Base-by-base conservation (phyloP, 2,329 filamentous ascomycete genomes). In the Diplodia seriata region DNA sequence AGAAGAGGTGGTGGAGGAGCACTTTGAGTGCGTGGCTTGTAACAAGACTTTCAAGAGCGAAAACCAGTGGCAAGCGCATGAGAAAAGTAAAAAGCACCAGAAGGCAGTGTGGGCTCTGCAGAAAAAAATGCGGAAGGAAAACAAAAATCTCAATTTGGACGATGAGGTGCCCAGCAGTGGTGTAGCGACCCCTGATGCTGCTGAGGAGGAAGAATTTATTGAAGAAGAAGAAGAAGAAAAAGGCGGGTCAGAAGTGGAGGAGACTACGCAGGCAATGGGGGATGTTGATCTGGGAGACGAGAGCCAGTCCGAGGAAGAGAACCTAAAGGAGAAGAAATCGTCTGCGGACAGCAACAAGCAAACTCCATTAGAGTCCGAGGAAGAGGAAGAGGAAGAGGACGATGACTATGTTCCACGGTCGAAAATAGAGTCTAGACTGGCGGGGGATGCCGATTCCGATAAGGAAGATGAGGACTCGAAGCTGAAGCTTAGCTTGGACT, bases 21-120 rank as follows among this genome's bases (percentile, higher is more conserved):
- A 85, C 51, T 88, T 85, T 69, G 87, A 89, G 71, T 90, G 88
- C 71, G 85, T 90, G 40, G 86, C 85, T 7, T 90, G 88, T 74
- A 81, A 84, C 69, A 90, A 90, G 77, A 84, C 76, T 0, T 95
- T 94, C 78, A 91, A 97, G 80, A 98, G 94, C 74, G 91, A 97
- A 76, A 93, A 93, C 71, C 94, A 98, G 75, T 93, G 91, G 70
- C 89, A 96, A 74, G 90, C 91, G 3, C 95, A 99, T 74, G 94
- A 97, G 81, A 93, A 91, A 81, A 98, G 94, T 83, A 99, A 97
- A 78, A 99, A 98, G 80, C 95, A 99, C 74, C 80, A 90, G 70
- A 98, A 97, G 76, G 90, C 93, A 2, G 85, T 97, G 7, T 90
- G 94, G 72, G 87, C 93, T 69, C 80, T 99, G 49, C 89, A 88